Evolutionary conservation across 208 protist genomes (phyloP).

Genomic region (Naegleria fowleri): DNA sequence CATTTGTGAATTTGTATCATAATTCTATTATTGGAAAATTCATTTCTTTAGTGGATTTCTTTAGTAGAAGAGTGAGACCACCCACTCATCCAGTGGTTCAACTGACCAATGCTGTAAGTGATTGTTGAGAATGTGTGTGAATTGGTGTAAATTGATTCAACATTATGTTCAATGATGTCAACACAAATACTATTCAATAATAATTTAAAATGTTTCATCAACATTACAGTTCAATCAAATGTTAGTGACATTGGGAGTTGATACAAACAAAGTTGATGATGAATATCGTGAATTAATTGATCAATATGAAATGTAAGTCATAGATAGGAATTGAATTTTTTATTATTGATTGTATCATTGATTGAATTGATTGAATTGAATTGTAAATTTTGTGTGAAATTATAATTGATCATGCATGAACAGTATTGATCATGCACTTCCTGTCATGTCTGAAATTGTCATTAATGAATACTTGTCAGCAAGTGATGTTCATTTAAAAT

Average conservation of each 20-base stretch:
- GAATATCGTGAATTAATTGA: not conserved
- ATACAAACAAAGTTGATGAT: not conserved
- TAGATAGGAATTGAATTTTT: not conserved
- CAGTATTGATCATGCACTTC: not conserved
- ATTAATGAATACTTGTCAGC: not conserved
- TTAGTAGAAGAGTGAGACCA: not conserved
- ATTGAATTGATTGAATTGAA: no score
- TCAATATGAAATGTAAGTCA: not conserved
- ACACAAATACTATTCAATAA: no score
- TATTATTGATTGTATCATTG: no score
- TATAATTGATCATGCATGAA: no score
- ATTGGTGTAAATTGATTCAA: no score
- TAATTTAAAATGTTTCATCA: no score
- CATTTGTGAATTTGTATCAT: no score
- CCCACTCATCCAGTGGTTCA: not conserved
- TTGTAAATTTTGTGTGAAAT: no score
- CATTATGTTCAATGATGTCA: no score
- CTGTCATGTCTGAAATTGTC: not conserved
- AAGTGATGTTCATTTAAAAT: slow-evolving; percentile 20
- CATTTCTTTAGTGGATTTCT: not conserved
- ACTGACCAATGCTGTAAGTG: not conserved
- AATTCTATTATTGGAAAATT: no score
- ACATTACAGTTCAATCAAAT: not conserved
- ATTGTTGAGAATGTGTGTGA: no score
- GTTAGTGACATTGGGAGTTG: not conserved